Evolutionary conservation across 73 alveolate genomes (phyloP), one percentile per base, ranked within the genome.

Genomic region (Tetrahymena elliotti): DNA sequence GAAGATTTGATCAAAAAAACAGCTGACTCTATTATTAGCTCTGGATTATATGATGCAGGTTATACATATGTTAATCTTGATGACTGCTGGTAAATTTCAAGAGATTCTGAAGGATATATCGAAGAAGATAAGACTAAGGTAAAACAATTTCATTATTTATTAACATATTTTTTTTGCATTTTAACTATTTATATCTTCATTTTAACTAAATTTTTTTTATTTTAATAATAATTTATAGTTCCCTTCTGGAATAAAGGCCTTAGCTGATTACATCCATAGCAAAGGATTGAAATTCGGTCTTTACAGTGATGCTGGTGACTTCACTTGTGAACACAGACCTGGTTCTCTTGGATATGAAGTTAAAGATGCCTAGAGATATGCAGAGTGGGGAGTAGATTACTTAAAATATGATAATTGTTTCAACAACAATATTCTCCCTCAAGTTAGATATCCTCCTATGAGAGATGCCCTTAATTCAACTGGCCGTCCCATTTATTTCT

Each of bases 401-500:
- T 93, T 98, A 52, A 97, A 97, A 53, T 95, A 97, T 35, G 98
- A 94, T 39, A 97, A 97, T 83, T 94, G 98, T 52, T 94, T 36
- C 88, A 97, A 96, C 38, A 96, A 95, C 37, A 93, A 94, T 84
- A 82, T 95, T 4, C 96, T 98, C 31, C 95, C 98, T 27, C 84
- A 84, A 33, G 96, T 93, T 1, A 98, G 99, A 96, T 98, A 98
- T 96, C 97, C 99, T 7, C 97, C 95, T 35, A 98, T 99, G 99
- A 96, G 99, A 84, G 99, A 97, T 93, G 99, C 99, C 53, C 94
- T 99, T 83, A 95, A 96, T 52, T 95, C 96, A 40, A 97, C 98
- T n/a, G 98, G 98, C 33, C 98, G 99, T 93, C 98, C 97, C 39
- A 98, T 99, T 38, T 98, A 97, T 94, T 98, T 97, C 97, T 98